Evolutionary conservation across 306 rosid species (phyloP).

Genomic region (Castanea crenata): DNA sequence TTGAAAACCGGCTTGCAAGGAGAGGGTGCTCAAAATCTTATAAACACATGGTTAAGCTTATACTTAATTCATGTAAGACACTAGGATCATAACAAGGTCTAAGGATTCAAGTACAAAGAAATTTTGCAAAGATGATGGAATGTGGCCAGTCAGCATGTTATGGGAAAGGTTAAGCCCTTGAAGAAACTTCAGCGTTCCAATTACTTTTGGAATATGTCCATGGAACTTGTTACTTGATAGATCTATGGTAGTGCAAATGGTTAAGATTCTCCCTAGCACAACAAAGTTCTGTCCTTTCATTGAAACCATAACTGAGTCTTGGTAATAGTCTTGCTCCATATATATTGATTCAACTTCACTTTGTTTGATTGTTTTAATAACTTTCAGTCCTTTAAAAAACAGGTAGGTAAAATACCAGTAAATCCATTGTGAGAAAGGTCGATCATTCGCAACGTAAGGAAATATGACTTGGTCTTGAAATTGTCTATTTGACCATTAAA

Average conservation of each 20-base stretch:
- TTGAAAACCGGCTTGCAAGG: too few relatives aligned
- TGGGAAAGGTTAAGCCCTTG: conserved; percentile 33
- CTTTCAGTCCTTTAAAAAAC: too few relatives aligned
- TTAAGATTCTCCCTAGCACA: conserved; percentile 5
- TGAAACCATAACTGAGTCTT: conserved; percentile 14
- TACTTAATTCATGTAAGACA: too few relatives aligned
- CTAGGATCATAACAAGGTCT: too few relatives aligned
- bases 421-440: conserved; percentile 35
- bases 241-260: conserved; percentile 29
- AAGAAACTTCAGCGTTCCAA: conserved; percentile 27
- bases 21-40: too few relatives aligned
- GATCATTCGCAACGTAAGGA: conserved; percentile 26
- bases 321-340: not conserved
- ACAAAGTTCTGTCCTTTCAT: not conserved
- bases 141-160: conserved; percentile 28
- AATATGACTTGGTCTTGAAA: not conserved
- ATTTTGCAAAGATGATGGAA: conserved; percentile 23
- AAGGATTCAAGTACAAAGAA: conserved; percentile 32
- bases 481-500: conserved; percentile 29
- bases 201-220: conserved; percentile 25
- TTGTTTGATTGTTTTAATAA: too few relatives aligned
- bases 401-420: not conserved
- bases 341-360: too few relatives aligned
- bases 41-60: too few relatives aligned
- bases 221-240: conserved; percentile 37